Conservation (phyloP, 2,329 filamentous ascomycete genomes). For the Thermoascus crustaceus region DNA sequence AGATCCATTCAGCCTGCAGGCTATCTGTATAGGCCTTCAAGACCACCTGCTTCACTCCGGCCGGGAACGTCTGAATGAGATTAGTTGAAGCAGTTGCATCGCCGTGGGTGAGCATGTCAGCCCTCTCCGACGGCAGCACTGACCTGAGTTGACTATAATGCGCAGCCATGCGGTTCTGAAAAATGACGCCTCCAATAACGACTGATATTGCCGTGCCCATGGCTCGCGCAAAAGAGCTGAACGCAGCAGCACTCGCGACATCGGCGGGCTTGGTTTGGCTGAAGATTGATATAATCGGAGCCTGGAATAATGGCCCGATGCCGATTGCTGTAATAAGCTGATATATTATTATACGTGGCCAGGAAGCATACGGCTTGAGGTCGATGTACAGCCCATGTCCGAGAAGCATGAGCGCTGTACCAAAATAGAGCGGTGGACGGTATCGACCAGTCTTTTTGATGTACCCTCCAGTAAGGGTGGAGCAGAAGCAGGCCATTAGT, state of each 20-base stretch:
- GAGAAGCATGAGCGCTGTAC: conserved; percentile 46
- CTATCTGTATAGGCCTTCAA: too few species aligned
- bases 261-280: conserved; percentile 44
- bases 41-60: too few species aligned
- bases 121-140: too few species aligned
- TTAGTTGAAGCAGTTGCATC: too few species aligned
- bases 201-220: conserved; percentile 46
- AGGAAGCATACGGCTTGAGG: conserved; percentile 38
- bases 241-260: conserved; percentile 50
- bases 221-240: conserved; percentile 48
- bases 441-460: conserved; percentile 59
- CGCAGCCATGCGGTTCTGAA: conserved; percentile 28
- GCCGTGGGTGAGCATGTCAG: too few species aligned
- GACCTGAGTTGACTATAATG: too few species aligned
- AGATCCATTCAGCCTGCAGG: too few species aligned
- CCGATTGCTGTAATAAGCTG: conserved; percentile 46
- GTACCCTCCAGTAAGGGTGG: conserved; percentile 53
- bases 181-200: conserved; percentile 44
- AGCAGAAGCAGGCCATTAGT: conserved; percentile 52
- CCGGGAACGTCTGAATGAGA: too few species aligned
- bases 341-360: conserved; percentile 25
- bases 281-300: conserved; percentile 49
- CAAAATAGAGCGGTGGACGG: conserved; percentile 45
- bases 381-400: conserved; percentile 53
- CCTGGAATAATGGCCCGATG: conserved; percentile 47